Percentiles rank a stretch among this genome's conserved stretches.
These are phyloP conservation scores for Cladorrhinum samala DNA, from an alignment of 495 filamentous ascomycete species.

Conservation along the genomic window DNA sequence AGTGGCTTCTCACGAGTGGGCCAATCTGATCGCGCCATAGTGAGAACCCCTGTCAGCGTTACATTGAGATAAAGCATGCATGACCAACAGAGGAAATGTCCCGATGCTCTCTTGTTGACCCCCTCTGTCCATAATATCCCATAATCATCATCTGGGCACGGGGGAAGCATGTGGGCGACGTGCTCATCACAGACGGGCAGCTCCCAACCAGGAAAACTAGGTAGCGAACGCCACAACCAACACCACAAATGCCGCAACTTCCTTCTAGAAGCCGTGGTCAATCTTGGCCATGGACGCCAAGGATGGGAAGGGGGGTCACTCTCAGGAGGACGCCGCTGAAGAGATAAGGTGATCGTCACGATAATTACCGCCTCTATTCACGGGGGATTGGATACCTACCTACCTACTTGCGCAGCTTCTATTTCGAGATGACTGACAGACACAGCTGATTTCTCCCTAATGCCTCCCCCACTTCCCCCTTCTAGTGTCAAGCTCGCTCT, in stretches of 20 bases:
- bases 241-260: too few species aligned
- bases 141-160: neutral
- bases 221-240: neutral
- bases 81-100: neutral
- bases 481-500: too few species aligned
- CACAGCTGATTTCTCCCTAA: too few species aligned
- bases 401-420: too few species aligned
- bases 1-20: neutral
- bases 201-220: too few species aligned
- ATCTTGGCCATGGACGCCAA: too few species aligned
- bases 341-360: conserved; percentile 5
- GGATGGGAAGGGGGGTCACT: neutral
- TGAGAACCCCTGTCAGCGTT: conserved; percentile 7
- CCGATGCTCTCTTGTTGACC: conserved; percentile 1
- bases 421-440: neutral
- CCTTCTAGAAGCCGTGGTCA: too few species aligned
- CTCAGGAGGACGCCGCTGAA: neutral
- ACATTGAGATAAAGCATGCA: conserved; percentile 15
- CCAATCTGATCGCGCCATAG: conserved; percentile 15
- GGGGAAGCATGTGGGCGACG: too few species aligned
- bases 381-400: too few species aligned
- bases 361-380: neutral
- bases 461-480: too few species aligned
- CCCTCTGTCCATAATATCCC: neutral
- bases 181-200: too few species aligned